A percentile compares a stretch with the other conserved stretches of the same genome.
phyloP scores from a whole-genome alignment of 192 early-diverging fungal genomes.

The Chytriomyces confervae region DNA sequence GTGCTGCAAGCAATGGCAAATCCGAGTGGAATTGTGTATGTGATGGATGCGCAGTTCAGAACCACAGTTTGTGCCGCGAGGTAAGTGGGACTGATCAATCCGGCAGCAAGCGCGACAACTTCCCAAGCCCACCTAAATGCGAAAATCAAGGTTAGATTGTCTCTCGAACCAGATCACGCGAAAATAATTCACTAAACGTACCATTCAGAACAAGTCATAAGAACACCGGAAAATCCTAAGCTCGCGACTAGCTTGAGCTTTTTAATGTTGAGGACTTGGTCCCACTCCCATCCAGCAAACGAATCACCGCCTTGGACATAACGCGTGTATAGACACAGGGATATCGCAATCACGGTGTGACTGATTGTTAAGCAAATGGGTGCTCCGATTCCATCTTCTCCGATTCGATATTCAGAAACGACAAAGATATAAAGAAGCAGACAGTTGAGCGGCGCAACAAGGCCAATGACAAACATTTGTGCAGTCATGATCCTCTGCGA shows the following conservation, averaged over 20 bases:
- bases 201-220: conserved; percentile 79
- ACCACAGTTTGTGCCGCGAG: conserved; percentile 82
- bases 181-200: conserved; percentile 3
- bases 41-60: conserved; percentile 72
- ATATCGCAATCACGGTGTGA: conserved; percentile 74
- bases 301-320: conserved; percentile 65
- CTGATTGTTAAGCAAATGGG: conserved; percentile 78
- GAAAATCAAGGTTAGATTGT: not conserved
- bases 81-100: conserved; percentile 72
- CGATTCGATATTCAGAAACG: conserved; percentile 30
- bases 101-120: conserved; percentile 60
- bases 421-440: conserved; percentile 76
- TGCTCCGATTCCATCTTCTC: conserved; percentile 82
- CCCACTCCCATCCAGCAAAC: conserved; percentile 86
- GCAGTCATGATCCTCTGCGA: conserved; percentile 88
- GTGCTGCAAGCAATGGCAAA: conserved; percentile 80
- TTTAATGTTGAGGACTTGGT: conserved; percentile 55
- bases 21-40: conserved; percentile 80
- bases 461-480: conserved; percentile 70
- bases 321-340: conserved; percentile 67
- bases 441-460: conserved; percentile 74
- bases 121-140: conserved; percentile 57
- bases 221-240: conserved; percentile 77
- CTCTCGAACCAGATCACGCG: not conserved
- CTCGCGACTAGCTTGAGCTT: conserved; percentile 35